Evolutionary conservation across 495 filamentous ascomycete genomes (phyloP).

Genomic region (Penicillium pancosmium): DNA sequence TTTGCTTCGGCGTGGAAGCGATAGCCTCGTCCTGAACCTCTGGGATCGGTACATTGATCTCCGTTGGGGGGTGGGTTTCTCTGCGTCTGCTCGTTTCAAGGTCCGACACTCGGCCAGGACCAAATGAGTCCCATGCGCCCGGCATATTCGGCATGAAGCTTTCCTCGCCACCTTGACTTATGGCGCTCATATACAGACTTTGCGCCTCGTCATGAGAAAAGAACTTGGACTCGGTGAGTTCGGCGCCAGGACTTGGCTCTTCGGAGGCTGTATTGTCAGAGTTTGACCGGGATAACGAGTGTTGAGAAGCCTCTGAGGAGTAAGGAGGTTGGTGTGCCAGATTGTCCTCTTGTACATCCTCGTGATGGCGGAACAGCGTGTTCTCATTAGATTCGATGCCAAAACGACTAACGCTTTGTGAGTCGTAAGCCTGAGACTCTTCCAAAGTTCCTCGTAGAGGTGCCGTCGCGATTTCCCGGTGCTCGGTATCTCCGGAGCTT

Average conservation of each 20-base stretch:
- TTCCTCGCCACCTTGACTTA: constrained; percentile 47
- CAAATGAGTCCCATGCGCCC: constrained; percentile 59
- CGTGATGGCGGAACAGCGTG: neutral
- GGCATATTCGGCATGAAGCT: constrained; percentile 56
- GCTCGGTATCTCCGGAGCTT: neutral
- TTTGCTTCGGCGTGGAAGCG: constrained; percentile 34
- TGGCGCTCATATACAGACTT: constrained; percentile 92
- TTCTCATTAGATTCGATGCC: constrained; percentile 2
- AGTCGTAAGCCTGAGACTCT: neutral
- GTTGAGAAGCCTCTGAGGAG: constrained; percentile 13
- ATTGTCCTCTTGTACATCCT: constrained; percentile 4
- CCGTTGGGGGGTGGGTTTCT: neutral
- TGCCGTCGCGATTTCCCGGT: neutral
- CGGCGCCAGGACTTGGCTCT: constrained; percentile 38
- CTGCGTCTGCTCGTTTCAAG: neutral
- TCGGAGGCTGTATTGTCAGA: constrained; percentile 26
- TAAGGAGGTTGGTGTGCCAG: constrained; percentile 5
- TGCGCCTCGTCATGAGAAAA: constrained; percentile 92
- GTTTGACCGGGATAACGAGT: constrained; percentile 27
- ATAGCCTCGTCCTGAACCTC: constrained; percentile 19
- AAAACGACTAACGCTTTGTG: constrained; percentile 10
- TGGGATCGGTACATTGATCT: neutral
- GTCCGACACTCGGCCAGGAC: constrained; percentile 10
- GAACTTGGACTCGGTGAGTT: constrained; percentile 72
- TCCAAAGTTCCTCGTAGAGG: neutral